Conservation (phyloP, 169 alveolate species). For the Cardiosporidium cionae region DNA sequence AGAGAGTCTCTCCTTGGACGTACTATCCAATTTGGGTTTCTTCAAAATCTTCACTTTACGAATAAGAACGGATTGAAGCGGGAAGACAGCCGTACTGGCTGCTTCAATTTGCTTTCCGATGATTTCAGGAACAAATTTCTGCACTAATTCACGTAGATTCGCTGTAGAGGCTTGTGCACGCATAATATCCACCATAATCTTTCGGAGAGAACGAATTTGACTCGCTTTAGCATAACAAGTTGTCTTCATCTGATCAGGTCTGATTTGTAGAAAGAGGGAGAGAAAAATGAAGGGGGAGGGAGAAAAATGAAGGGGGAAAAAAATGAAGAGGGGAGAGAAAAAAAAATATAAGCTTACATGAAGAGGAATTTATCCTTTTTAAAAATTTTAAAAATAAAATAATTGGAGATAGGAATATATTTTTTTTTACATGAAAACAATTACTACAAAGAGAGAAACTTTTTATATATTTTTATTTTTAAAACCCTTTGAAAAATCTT, state of each 20-base stretch:
- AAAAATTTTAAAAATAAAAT: not conserved
- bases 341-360: too few relatives aligned
- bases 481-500: too few relatives aligned
- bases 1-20: not conserved
- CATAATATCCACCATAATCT: constrained; percentile 93
- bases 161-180: constrained; percentile 83
- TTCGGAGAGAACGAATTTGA: constrained; percentile 87
- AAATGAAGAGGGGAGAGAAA: too few relatives aligned
- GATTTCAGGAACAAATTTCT: constrained; percentile 87
- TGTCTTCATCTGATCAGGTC: constrained; percentile 86
- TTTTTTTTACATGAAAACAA: too few relatives aligned
- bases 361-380: not conserved
- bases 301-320: not conserved
- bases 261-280: constrained; percentile 20
- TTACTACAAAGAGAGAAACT: too few relatives aligned
- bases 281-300: not conserved
- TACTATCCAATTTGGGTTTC: constrained; percentile 89
- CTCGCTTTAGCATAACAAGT: constrained; percentile 92
- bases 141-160: constrained; percentile 87
- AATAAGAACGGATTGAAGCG: constrained; percentile 90
- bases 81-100: constrained; percentile 89
- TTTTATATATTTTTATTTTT: too few relatives aligned
- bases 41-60: constrained; percentile 93
- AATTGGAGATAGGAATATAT: too few relatives aligned
- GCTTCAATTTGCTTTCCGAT: constrained; percentile 91